Base-by-base conservation (phyloP, 352 stramenopile genomes). In the Elongisporangium undulatum region DNA sequence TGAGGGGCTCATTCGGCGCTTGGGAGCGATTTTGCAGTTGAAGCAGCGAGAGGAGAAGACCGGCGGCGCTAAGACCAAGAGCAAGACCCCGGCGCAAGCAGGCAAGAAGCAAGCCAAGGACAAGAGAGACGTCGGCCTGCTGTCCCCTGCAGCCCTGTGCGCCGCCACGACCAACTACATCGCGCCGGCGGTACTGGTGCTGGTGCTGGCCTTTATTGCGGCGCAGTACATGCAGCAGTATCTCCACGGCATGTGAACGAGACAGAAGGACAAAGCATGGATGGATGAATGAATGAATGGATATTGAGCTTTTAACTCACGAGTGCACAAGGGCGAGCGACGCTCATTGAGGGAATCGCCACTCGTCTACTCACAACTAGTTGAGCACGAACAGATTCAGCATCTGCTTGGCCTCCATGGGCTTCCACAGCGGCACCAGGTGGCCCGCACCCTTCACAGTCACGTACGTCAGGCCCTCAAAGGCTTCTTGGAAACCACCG, bases 361-460 rank as follows among this genome's bases (percentile, higher is more conserved):
- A 38, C 34, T 26, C 23, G 23, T 26, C 23, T 26, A n/a, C n/a
- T 45, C 10, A 45, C 9, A 45, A 45, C 34, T 45, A 45, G 58
- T 84, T 83, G 24, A 90, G 64, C 38, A 90, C 73, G 54, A 87
- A 90, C 51, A 79, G 59, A 60, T 90, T 74, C 38, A 90, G 72
- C 80, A 90, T 89, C 64, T 79, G 70, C 63, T 85, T 85, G 20
- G 80, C 75, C 55, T 87, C 76, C 16, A 75, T 58, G 4, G 80
- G 80, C 62, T 97, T 92, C 66, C 79, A 87, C 64, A 79, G 76
- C 0, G 90, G 92, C 53, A 97, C 91, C 58, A 97, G 76, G 64
- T 97, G 90, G 16, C 94, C 94, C 0, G 88, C 87, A 13, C 90
- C 92, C 55, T 95, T 91, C 59, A 98, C 92, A 0, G 91, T 98